Conservation (phyloP, 1,284 basidiomycete species). For the Ganoderma lucidum region DNA sequence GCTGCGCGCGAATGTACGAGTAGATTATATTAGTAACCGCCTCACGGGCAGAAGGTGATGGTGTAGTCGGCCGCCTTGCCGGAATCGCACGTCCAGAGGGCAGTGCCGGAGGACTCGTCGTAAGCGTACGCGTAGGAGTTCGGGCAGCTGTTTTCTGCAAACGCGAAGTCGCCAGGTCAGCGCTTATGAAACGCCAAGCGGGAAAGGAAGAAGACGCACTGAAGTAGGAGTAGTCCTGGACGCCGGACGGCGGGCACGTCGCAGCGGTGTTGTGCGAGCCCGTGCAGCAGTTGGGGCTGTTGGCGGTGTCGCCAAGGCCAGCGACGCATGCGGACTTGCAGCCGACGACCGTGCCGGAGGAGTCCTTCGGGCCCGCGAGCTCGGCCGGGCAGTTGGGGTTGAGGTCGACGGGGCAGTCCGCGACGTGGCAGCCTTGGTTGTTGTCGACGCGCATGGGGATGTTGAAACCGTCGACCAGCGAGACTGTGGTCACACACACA, state of each 20-base stretch:
- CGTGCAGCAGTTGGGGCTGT: slow-evolving; percentile 54
- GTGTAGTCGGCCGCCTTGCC: slow-evolving; percentile 50
- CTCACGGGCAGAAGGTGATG: slow-evolving; percentile 55
- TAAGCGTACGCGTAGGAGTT: slow-evolving; percentile 58
- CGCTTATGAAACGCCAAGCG: neutral
- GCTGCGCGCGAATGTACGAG: neutral
- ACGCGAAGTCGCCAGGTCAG: neutral
- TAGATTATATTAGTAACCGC: neutral
- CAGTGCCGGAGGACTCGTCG: slow-evolving; percentile 54
- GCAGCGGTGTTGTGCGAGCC: slow-evolving; percentile 50
- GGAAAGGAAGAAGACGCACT: slow-evolving; percentile 39
- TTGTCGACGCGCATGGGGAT: slow-evolving; percentile 51
- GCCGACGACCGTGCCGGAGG: slow-evolving; percentile 48
- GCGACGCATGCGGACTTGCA: slow-evolving; percentile 54
- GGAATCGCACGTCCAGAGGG: slow-evolving; percentile 53
- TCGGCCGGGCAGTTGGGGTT: slow-evolving; percentile 47
- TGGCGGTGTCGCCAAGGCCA: slow-evolving; percentile 45
- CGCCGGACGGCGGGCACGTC: slow-evolving; percentile 52
- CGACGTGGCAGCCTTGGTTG: slow-evolving; percentile 50
- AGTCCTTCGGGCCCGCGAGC: slow-evolving; percentile 48
- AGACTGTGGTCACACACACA: slow-evolving; percentile 36
- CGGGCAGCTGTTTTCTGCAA: slow-evolving; percentile 52
- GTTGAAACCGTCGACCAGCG: slow-evolving; percentile 52
- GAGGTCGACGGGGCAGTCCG: slow-evolving; percentile 53
- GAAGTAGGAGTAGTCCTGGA: slow-evolving; percentile 54